Percentiles rank a stretch among this genome's conserved stretches.
Evolutionary conservation across 805 yeast genomes (phyloP).

Genomic region (Saturnispora saitoi): DNA sequence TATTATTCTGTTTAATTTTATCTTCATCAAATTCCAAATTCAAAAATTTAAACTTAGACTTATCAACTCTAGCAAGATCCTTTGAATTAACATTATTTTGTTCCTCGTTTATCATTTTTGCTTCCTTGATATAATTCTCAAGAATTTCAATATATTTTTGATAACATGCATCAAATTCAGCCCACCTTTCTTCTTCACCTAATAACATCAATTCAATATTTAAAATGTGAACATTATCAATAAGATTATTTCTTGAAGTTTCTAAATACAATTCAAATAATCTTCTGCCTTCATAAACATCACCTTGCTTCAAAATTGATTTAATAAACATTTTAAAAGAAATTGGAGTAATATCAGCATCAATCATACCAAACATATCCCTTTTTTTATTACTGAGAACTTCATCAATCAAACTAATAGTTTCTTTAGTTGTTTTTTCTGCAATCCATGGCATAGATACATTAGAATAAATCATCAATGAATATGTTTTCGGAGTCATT

Average conservation of each 20-base stretch:
- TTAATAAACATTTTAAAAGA: slow-evolving; percentile 19
- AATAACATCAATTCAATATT: slow-evolving; percentile 22
- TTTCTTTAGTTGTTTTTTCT: slow-evolving; percentile 15
- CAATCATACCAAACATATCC: slow-evolving; percentile 19
- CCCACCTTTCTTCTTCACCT: slow-evolving; percentile 28
- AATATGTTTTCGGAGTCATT: slow-evolving; percentile 22
- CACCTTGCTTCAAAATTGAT: slow-evolving; percentile 15
- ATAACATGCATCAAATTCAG: slow-evolving; percentile 25
- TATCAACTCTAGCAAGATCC: slow-evolving; percentile 7
- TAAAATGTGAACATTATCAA: slow-evolving; percentile 24
- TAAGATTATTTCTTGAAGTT: slow-evolving; percentile 17
- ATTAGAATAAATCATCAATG: slow-evolving; percentile 22
- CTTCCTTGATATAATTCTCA: slow-evolving; percentile 12
- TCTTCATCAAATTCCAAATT: slow-evolving; percentile 14
- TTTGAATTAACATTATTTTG: neutral
- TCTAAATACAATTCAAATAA: slow-evolving; percentile 24
- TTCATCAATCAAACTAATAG: slow-evolving; percentile 19
- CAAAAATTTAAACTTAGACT: slow-evolving; percentile 3
- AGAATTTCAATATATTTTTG: slow-evolving; percentile 18
- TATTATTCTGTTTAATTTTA: slow-evolving; percentile 3
- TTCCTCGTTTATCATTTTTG: slow-evolving; percentile 11
- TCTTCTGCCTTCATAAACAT: slow-evolving; percentile 20
- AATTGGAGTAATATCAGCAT: slow-evolving; percentile 20
- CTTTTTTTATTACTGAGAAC: slow-evolving; percentile 16
- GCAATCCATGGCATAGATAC: slow-evolving; percentile 11